Base-by-base conservation (phyloP, 192 early-diverging fungal genomes). In the Powellomyces hirtus region DNA sequence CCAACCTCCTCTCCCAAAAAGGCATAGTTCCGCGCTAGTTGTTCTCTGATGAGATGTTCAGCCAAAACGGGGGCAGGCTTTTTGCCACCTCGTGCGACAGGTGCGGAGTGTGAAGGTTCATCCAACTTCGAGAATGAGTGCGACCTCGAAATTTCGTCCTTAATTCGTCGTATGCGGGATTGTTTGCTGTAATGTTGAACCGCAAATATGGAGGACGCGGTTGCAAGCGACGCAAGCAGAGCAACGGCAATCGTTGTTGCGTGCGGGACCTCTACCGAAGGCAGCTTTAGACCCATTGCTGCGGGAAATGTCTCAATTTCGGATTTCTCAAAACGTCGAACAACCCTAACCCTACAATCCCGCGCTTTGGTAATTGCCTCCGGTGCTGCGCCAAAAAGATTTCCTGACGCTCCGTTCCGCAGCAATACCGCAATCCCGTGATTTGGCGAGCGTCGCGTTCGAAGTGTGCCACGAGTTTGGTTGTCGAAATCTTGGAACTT, bases 21-120 rank as follows among this genome's bases (percentile, higher is more conserved):
- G 0, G 87, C 91, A 67, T 90, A 88, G 76, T 94, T 95, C 34
- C 91, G 79, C 1, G 91, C 79, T 31, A 98, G 71, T 69, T 97
- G 95, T 66, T 97, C 93, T 22, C 85, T 75, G 16, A 95, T 84
- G 18, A 97, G 76, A 2, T 87, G 76, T 65, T 94, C 92, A 31
- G 86, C 59, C 26, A 59, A 24, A 49, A 24, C 46, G 2, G 46
- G 46, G n/a, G 46, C 46, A 49, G 46, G 46, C 26, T 49, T 14
- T 14, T 24, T n/a, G 18, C 11, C 35, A 27, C 57, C 20, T 33
- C 20, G 4, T 18, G 34, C 16, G 13, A 33, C 16, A 16, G 31
- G 24, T 20, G 42, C 30, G 16, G 38, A 20, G 26, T 42, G 20
- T 14, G 14, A 50, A 26, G 24, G 20, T n/a, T 29, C 46, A 11